A percentile compares a stretch with the other conserved stretches of the same genome.
Conservation (phyloP, 2,329 filamentous ascomycete genomes). For the Nannizziopsis arthrosporioides region DNA sequence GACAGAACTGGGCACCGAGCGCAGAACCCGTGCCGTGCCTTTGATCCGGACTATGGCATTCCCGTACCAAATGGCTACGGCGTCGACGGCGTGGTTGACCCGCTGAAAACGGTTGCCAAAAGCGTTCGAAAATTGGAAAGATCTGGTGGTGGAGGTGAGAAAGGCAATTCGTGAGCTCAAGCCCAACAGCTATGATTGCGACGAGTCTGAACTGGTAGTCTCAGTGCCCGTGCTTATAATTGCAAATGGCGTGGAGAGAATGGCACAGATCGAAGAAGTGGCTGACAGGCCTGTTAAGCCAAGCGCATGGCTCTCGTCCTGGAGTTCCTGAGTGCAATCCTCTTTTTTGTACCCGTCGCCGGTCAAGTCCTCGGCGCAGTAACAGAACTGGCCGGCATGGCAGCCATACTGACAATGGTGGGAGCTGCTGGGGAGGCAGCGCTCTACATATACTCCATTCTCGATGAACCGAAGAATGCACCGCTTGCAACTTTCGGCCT, state of each 20-base stretch:
- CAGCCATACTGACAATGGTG: neutral
- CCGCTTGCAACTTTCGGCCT: conserved; percentile 5
- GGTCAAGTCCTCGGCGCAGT: conserved; percentile 1
- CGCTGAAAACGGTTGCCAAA: neutral
- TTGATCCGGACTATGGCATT: neutral
- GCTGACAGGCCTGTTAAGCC: conserved; percentile 1
- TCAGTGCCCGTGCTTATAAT: conserved; percentile 2
- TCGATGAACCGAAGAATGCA: conserved; percentile 3
- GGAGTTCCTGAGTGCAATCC: conserved; percentile 5
- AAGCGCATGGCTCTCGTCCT: neutral
- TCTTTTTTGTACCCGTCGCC: conserved; percentile 6
- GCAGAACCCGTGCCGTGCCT: neutral
- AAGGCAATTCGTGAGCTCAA: too few species aligned
- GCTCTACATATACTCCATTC: conserved; percentile 3
- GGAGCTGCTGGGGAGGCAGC: conserved; percentile 4
- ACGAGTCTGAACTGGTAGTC: neutral
- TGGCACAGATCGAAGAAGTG: neutral
- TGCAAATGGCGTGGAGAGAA: neutral
- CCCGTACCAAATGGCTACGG: neutral
- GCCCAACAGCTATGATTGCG: neutral
- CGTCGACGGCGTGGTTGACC: neutral
- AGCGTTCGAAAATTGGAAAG: neutral
- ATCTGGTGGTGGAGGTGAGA: too few species aligned
- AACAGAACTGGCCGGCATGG: conserved; percentile 1
- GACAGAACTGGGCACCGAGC: too few species aligned